Evolutionary conservation across 2,329 filamentous ascomycete species (phyloP).

Genomic region (Lojkania enalia): DNA sequence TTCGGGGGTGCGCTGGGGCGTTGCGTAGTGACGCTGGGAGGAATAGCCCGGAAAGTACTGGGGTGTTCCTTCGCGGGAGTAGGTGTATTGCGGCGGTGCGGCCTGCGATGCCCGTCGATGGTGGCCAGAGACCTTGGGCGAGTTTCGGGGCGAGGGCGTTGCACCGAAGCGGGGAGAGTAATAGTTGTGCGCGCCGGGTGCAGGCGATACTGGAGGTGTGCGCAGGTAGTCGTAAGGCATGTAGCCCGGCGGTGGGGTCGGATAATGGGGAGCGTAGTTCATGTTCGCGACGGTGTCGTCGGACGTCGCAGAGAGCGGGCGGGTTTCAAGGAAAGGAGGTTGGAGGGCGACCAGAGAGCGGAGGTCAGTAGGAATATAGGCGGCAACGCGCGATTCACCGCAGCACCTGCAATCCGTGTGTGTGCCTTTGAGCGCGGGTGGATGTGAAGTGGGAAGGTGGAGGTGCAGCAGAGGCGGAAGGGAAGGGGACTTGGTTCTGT

Average conservation of each 20-base stretch:
- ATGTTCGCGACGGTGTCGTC: slow-evolving; percentile 21
- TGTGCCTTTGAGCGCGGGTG: slow-evolving; percentile 26
- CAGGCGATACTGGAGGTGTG: slow-evolving; percentile 52
- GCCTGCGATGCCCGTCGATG: slow-evolving; percentile 60
- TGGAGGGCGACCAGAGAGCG: slow-evolving; percentile 10
- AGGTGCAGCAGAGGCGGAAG: slow-evolving; percentile 38
- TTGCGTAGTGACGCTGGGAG: slow-evolving; percentile 47
- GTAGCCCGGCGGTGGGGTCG: slow-evolving; percentile 42
- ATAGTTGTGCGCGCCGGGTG: slow-evolving; percentile 49
- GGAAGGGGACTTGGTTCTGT: slow-evolving; percentile 33
- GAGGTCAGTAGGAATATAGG: slow-evolving; percentile 25
- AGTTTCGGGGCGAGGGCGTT: slow-evolving; percentile 52
- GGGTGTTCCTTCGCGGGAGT: slow-evolving; percentile 41
- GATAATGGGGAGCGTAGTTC: slow-evolving; percentile 41
- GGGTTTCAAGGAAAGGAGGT: slow-evolving; percentile 10
- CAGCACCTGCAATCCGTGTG: slow-evolving; percentile 35
- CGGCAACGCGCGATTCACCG: slow-evolving; percentile 39
- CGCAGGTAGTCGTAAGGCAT: slow-evolving; percentile 42
- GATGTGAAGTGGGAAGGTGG: slow-evolving; percentile 19
- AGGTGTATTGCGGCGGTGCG: slow-evolving; percentile 50
- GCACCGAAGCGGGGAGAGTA: slow-evolving; percentile 57
- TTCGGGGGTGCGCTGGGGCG: slow-evolving; percentile 60
- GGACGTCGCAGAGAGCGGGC: slow-evolving; percentile 8
- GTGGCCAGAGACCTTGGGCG: slow-evolving; percentile 54
- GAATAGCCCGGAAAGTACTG: slow-evolving; percentile 49